Evolutionary conservation across 2,329 filamentous ascomycete genomes (phyloP), one percentile per base, ranked within the genome.

Genomic region (Lizonia empirigonia): DNA sequence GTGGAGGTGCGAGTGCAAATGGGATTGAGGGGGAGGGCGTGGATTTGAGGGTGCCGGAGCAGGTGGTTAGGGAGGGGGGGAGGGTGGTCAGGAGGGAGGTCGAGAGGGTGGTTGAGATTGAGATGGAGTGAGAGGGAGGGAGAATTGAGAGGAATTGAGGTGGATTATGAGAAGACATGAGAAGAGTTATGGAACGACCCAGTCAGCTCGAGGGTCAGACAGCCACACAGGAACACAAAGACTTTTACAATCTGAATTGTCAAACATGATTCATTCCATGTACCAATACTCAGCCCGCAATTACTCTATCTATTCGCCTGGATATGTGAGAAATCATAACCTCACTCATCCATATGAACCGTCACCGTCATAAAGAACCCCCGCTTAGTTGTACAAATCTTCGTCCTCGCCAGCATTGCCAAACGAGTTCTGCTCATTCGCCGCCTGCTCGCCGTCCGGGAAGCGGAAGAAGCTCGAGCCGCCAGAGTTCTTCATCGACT

Each of bases 381-480:
- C 23, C 46, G 19, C 76, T 83, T 92, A 97, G 79, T 96, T 90
- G 77, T 97, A 97, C 74, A 97, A 89, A 79, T 92, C 93, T 77
- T 97, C 93, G 72, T 97, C 93, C 74, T 96, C 92, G 68, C 91
- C 93, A 63, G 86, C 90, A 68, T 92, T 88, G 60, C 91, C 92
- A 66, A 94, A 92, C 40, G 74, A 78, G 59, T 77, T 76, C 71
- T 77, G 65, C 57, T 69, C 71, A 47, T 64, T 73, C 58, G 73
- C 77, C 59, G 74, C 76, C 77, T 78, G 83, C 73, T 63, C 68
- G 7, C 45, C 65, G 26, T 77, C 83, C 64, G 76, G 93, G 86
- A 99, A 99, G 77, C 95, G 92, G 89, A 99, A 99, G 84, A 94
- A 97, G 65, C 90, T 91, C 69, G 92, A 93, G 30, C 92, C 92